Evolutionary conservation across 305 asterid genomes (phyloP), one percentile per base, ranked within the genome.

Genomic region (Fraxinus paxiana): DNA sequence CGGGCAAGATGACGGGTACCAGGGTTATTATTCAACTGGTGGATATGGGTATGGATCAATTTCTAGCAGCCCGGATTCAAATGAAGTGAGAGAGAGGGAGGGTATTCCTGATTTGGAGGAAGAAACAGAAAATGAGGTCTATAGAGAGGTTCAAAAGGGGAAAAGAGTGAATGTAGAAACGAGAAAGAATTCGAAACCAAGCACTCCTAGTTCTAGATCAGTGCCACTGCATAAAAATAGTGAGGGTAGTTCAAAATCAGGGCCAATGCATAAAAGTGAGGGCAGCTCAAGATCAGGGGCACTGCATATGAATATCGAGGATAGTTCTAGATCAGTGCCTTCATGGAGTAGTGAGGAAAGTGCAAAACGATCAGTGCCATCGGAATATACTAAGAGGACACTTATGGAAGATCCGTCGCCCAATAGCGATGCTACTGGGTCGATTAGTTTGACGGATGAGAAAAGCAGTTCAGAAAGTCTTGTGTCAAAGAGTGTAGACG

Each of bases 91-190:
- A 88, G 92, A 88, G 89, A 91, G 97, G 74, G 98, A 96, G 83
- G 99, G 99, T 74, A 96, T 96, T 84, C 99, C 99, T 79, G 98
- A 95, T 83, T 87, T 96, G 92, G 99, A 96, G 88, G 99, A 96
- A 82, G 98, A 91, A 84, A 92, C 97, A 48, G 99, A 94, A 88
- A 84, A 43, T 67, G 98, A 94, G 83, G 81, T 86, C 69, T 85
- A 80, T 72, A 89, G 83, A 82, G 92, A 90, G 77, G 82, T 75
- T 51, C 81, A 61, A 24, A 86, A 84, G 59, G 87, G 88, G 33
- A 87, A 85, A 41, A 86, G 79, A 81, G 69, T 28, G 88, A 85
- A 84, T 73, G 80, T 70, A 73, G 87, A 84, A 71, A 67, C 75
- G 4, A 86, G 59, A 83, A 90, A 75, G 80, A 86, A 76, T 73